These are phyloP conservation scores for Casuarina equisetifolia DNA, from an alignment of 306 rosid species.

Conservation along the genomic window DNA sequence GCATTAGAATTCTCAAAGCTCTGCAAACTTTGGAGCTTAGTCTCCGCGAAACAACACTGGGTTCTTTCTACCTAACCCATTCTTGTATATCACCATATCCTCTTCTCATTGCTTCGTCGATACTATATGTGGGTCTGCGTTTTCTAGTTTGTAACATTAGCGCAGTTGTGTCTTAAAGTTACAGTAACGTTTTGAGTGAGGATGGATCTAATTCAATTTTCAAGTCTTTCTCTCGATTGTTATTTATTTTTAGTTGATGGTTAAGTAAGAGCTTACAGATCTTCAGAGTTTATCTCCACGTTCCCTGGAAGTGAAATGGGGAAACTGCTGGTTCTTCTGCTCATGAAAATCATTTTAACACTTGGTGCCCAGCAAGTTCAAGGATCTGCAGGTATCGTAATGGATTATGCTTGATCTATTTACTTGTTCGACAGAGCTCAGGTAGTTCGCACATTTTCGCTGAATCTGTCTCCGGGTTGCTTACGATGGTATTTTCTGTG, in stretches of 20 bases:
- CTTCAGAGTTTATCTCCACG: constrained; percentile 37
- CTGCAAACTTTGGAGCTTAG: constrained; percentile 34
- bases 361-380: constrained; percentile 38
- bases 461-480: constrained; percentile 32
- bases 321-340: constrained; percentile 40
- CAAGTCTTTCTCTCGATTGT: constrained; percentile 28
- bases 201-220: constrained; percentile 33
- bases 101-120: constrained; percentile 17
- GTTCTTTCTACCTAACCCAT: constrained; percentile 34
- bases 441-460: constrained; percentile 3
- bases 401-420: constrained; percentile 23
- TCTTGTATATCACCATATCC: constrained; percentile 22
- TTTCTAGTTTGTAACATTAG: constrained; percentile 28
- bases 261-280: constrained; percentile 37
- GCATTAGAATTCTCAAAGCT: constrained; percentile 38
- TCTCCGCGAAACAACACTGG: constrained; percentile 23
- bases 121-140: constrained; percentile 50
- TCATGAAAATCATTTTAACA: constrained; percentile 49
- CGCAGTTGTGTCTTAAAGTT: constrained; percentile 35
- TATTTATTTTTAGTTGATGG: constrained; percentile 21
- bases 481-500: background rate
- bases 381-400: constrained; percentile 64
- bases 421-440: background rate
- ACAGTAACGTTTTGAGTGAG: constrained; percentile 39
- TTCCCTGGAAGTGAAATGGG: constrained; percentile 48